Evolutionary conservation across 345 rosid species (phyloP), one percentile per base, ranked within the genome.

Genomic region (Tarenaya hassleriana): DNA sequence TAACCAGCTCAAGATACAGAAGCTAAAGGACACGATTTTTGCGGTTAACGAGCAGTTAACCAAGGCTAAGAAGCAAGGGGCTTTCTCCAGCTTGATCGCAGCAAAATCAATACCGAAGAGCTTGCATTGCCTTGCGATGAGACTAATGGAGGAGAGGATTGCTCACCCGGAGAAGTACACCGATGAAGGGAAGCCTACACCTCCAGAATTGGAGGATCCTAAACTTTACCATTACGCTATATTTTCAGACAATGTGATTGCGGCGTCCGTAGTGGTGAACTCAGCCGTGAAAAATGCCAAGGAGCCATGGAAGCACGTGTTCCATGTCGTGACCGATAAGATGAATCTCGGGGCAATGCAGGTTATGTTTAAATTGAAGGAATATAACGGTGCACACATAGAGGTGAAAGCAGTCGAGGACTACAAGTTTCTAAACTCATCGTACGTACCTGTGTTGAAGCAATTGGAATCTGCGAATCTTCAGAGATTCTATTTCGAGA

Each of bases 361-460:
- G 79, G 96, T 91, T 48, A 84, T 91, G 96, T 91, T 91, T 60
- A 88, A 77, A 65, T 69, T 87, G 49, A 91, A 91, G 73, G 88
- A 84, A 20, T 91, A 85, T 58, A 91, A 83, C 15, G 96, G 95
- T 12, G 95, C 96, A 2, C 98, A 88, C 52, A 68, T 91, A 0
- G 94, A 91, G 72, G 98, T 91, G 52, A 91, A 91, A 71, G 98
- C 98, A 0, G 96, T 91, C n/a, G 98, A 91, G 73, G 96, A 91
- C 57, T 91, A 84, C 47, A 75, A 81, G 45, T 88, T 91, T 68
- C 69, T 91, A 78, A 91, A 91, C 71, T 84, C 98, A 12, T 81
- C 96, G 1, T 88, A 91, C 62, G 98, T 88, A 12, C 96, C 98
- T 0, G 98, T 91, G 55, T 74, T 91, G 61, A 82, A 50, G 74